These are phyloP conservation scores for Trametes cubensis DNA, from an alignment of 768 basidiomycete genomes.

Conservation along the genomic window DNA sequence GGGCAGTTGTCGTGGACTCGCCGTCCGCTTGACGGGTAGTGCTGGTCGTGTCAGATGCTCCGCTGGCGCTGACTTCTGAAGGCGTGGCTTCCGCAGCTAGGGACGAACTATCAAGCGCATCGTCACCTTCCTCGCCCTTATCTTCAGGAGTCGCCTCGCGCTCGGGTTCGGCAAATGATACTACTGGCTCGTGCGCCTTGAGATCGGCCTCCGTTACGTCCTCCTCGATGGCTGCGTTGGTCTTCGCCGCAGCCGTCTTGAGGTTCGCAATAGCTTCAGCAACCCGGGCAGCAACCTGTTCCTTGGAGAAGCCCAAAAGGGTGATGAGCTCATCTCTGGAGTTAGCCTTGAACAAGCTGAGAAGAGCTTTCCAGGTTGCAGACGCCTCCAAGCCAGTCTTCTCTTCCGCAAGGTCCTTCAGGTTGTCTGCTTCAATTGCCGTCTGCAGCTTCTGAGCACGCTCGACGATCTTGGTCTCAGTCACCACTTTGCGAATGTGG, in stretches of 20 bases:
- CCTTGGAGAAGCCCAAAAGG: slow-evolving; percentile 90
- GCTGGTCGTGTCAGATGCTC: slow-evolving; percentile 56
- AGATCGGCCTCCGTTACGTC: slow-evolving; percentile 39
- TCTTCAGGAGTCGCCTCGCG: slow-evolving; percentile 41
- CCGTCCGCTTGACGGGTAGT: slow-evolving; percentile 60
- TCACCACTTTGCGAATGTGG: slow-evolving; percentile 75
- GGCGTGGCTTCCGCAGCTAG: slow-evolving; percentile 61
- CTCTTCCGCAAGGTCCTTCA: slow-evolving; percentile 73
- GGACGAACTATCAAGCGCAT: slow-evolving; percentile 33
- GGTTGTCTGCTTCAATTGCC: slow-evolving; percentile 57
- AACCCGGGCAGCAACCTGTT: slow-evolving; percentile 77
- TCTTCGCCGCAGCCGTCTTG: slow-evolving; percentile 46
- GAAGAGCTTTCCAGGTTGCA: slow-evolving; percentile 85
- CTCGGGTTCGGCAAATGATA: slow-evolving; percentile 84
- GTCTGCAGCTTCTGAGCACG: slow-evolving; percentile 68
- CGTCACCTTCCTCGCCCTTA: slow-evolving; percentile 47
- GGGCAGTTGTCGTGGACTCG: slow-evolving; percentile 84
- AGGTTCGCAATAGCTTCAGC: slow-evolving; percentile 80
- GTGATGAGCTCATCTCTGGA: slow-evolving; percentile 90
- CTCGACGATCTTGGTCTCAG: slow-evolving; percentile 73
- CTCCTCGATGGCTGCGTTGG: slow-evolving; percentile 33
- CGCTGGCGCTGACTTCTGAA: slow-evolving; percentile 72
- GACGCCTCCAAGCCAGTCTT: slow-evolving; percentile 43
- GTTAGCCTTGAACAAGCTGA: slow-evolving; percentile 85
- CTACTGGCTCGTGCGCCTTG: slow-evolving; percentile 70